Conservation (phyloP, 495 filamentous ascomycete genomes). For the Amniculicola lignicola region DNA sequence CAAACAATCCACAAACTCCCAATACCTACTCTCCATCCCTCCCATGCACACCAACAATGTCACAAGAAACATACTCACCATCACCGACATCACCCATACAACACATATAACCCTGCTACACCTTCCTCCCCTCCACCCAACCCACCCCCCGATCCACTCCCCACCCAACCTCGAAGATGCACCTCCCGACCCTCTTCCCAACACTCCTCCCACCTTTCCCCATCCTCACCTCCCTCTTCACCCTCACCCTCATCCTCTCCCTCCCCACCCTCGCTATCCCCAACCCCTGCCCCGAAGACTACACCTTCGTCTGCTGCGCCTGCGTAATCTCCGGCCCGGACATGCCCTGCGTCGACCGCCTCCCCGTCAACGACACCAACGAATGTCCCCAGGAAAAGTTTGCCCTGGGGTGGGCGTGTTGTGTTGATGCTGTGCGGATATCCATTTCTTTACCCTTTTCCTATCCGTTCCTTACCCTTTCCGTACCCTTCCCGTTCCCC, state of each 20-base stretch:
- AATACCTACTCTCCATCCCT: no score
- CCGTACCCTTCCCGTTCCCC: no score
- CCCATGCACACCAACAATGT: no score
- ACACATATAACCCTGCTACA: neutral
- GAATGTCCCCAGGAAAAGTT: neutral
- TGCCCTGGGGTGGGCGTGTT: neutral
- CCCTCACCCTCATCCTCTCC: neutral
- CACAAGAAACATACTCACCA: no score
- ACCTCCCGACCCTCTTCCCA: neutral
- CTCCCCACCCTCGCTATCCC: neutral
- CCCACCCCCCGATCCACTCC: neutral
- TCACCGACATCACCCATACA: neutral
- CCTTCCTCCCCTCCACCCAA: neutral
- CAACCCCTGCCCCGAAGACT: neutral
- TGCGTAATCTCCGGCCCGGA: neutral
- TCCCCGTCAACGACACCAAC: neutral
- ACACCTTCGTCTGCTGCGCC: neutral
- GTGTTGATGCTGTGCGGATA: neutral
- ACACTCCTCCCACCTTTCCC: neutral
- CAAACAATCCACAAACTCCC: no score
- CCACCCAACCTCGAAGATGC: neutral
- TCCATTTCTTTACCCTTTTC: neutral
- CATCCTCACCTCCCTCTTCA: neutral
- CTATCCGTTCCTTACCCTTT: no score
- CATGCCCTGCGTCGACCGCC: neutral